These are phyloP conservation scores for Suillus tomentosus DNA, from an alignment of 768 basidiomycete species.

Conservation along the genomic window DNA sequence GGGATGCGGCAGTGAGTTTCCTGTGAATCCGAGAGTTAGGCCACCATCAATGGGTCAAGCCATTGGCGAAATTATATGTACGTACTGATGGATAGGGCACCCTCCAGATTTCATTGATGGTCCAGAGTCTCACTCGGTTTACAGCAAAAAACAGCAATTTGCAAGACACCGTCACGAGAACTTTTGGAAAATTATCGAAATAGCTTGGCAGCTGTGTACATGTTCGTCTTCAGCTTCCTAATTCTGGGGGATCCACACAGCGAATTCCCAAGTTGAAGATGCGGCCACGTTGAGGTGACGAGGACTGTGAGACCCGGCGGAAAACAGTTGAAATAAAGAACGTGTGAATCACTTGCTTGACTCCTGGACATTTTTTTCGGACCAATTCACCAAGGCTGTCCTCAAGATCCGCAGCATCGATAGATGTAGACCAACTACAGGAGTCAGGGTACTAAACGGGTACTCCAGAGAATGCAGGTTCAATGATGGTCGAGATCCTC, in stretches of 20 bases:
- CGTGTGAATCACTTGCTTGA: conserved; percentile 10
- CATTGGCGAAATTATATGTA: background rate
- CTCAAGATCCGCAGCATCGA: conserved; percentile 4
- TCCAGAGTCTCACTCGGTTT: too few species aligned
- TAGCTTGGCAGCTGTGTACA: too few species aligned
- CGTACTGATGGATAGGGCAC: background rate
- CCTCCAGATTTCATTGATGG: background rate
- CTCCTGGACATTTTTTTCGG: background rate
- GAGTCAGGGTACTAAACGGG: background rate
- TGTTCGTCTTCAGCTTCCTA: background rate
- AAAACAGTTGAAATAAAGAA: conserved; percentile 10
- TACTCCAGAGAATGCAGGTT: background rate
- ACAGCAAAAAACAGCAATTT: background rate
- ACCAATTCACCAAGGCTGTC: background rate
- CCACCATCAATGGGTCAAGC: conserved; percentile 6
- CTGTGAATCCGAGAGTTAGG: conserved; percentile 7
- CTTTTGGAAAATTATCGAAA: background rate
- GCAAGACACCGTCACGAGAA: conserved; percentile 1
- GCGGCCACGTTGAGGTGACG: conserved; percentile 18
- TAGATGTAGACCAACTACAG: background rate
- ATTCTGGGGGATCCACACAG: conserved; percentile 23
- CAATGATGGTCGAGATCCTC: background rate
- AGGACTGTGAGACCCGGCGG: conserved; percentile 29
- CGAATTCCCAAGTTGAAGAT: conserved; percentile 26
- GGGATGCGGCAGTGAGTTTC: conserved; percentile 4